phyloP scores from a whole-genome alignment of 441 rosid genomes.

The Dalechampia spathulata region DNA sequence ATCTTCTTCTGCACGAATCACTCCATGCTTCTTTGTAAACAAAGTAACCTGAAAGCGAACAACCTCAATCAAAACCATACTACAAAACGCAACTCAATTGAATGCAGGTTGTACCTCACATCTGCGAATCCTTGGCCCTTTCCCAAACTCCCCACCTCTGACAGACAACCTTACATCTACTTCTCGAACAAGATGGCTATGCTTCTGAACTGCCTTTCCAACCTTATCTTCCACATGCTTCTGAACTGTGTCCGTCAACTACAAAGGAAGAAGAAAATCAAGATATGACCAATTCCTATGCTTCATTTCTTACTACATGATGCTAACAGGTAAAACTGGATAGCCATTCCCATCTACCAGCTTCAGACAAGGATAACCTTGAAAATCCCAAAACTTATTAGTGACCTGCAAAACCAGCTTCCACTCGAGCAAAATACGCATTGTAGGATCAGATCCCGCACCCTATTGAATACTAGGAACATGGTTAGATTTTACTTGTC shows the following conservation, averaged over 20 bases:
- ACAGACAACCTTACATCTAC: slow-evolving; percentile 85
- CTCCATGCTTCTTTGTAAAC: slow-evolving; percentile 91
- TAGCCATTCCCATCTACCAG: too few relatives aligned
- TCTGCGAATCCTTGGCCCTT: slow-evolving; percentile 77
- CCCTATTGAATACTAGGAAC: too few relatives aligned
- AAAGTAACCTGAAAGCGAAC: slow-evolving; percentile 51
- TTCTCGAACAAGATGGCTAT: slow-evolving; percentile 77
- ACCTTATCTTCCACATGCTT: slow-evolving; percentile 76
- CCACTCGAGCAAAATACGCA: too few relatives aligned
- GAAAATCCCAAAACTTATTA: too few relatives aligned
- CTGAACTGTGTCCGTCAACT: slow-evolving; percentile 69
- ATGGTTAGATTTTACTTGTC: too few relatives aligned
- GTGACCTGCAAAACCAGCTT: too few relatives aligned
- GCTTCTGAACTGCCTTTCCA: slow-evolving; percentile 82
- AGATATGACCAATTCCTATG: too few relatives aligned
- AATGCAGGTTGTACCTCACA: slow-evolving; percentile 55
- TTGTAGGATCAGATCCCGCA: too few relatives aligned
- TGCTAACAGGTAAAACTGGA: too few relatives aligned
- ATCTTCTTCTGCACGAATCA: slow-evolving; percentile 87
- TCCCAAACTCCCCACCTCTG: slow-evolving; percentile 88
- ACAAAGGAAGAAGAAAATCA: too few relatives aligned
- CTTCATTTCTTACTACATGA: background rate
- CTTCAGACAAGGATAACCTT: too few relatives aligned
- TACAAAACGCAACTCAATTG: background rate
- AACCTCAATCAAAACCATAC: slow-evolving; percentile 1